Evolutionary conservation across 805 yeast genomes (phyloP), one percentile per base, ranked within the genome.

Genomic region (Candida xyloterini): DNA sequence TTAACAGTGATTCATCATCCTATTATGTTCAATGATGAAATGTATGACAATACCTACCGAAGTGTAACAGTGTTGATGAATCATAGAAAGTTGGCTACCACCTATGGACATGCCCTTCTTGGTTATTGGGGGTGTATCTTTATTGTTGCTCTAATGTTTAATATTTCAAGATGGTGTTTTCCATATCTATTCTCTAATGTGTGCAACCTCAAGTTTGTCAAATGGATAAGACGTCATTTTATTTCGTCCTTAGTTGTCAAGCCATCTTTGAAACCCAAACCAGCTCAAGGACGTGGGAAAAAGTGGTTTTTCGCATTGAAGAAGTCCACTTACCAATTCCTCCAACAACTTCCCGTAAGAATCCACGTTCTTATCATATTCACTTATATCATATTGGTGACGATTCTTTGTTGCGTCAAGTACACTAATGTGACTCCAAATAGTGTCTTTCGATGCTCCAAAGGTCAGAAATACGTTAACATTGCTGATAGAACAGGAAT

Each of bases 401-500:
- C 53, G 6, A 26, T 60, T 5, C 44, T 61, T 21, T 62, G 63
- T 27, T 58, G 53, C 27, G 44, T 59, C 26, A 56, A 53, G 28
- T 63, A 63, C 48, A 46, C 47, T 7, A 31, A 51, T 5, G 47
- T 51, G 6, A 40, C 35, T 11, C 66, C 65, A 18, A 62, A 55
- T 42, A 51, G 59, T 3, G 55, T 66, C 6, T 65, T 62, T 44
- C 48, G 55, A 3, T 56, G 63, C 30, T 40, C 47, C 8, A 50
- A 40, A 23, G 63, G 63, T 6, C 61, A 57, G 28, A 41, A 34
- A 10, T 52, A 52, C 38, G 65, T 65, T 20, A 53, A 54, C 13
- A 45, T 51, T 33, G 76, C 73, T 3, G 77, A 73, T 51, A 57
- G 78, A 49, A 58, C 73, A 0, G 79, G 77, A 1, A 73, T 72